Conservation (phyloP, 441 rosid genomes). For the Corymbia citriodora region DNA sequence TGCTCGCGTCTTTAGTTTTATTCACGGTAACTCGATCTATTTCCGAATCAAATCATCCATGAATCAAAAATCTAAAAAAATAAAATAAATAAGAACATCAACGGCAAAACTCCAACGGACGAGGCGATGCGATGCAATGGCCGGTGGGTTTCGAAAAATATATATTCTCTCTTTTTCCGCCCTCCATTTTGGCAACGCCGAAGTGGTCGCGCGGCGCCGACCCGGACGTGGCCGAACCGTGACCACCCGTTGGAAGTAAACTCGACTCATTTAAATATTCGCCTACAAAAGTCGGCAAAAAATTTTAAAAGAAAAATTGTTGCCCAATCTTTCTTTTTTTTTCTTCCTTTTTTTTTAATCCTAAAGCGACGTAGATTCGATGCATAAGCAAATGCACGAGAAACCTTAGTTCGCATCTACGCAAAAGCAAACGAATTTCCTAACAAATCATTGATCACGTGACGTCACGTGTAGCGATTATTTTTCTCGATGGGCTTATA, state of each 20-base stretch:
- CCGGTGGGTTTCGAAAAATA: neutral
- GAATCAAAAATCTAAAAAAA: neutral
- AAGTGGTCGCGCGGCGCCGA: neutral
- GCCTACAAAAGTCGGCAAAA: neutral
- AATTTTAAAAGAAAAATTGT: too few relatives aligned
- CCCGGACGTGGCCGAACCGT: neutral
- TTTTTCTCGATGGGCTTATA: neutral
- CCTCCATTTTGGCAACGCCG: neutral
- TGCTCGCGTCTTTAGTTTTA: neutral
- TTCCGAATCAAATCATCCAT: neutral
- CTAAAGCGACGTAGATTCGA: neutral
- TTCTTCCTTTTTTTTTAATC: neutral
- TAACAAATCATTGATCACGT: neutral
- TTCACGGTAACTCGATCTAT: neutral
- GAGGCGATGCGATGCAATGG: neutral
- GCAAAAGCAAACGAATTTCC: neutral
- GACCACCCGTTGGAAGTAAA: neutral
- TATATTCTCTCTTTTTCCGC: neutral
- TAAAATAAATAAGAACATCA: neutral
- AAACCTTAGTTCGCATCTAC: neutral
- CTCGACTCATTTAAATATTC: neutral
- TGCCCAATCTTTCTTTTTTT: neutral
- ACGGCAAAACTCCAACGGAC: neutral
- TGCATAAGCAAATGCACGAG: neutral
- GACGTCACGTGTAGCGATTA: neutral